Percentiles rank a stretch among this genome's conserved stretches.
Evolutionary conservation across 2,329 filamentous ascomycete genomes (phyloP).

Genomic region (Fusarium xylarioides): DNA sequence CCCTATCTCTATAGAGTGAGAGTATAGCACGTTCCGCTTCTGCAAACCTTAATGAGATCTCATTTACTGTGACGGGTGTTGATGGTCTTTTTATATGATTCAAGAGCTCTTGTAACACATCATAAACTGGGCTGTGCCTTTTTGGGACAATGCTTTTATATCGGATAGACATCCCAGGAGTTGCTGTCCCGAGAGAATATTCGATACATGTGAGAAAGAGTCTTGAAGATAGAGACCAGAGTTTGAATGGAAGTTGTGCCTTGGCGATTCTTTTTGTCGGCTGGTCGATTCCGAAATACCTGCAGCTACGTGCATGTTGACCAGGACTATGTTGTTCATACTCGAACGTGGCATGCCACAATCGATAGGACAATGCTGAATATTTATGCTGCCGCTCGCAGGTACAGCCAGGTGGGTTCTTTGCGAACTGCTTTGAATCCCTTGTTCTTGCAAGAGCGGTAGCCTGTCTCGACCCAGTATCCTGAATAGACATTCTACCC

Average conservation of each 20-base stretch:
- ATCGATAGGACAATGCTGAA: fast-evolving
- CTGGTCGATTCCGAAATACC: not conserved
- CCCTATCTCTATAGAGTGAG: not conserved
- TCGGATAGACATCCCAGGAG: not conserved
- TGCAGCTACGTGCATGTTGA: not conserved
- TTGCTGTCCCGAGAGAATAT: not conserved
- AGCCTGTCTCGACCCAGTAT: fast-evolving
- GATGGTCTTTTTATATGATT: fast-evolving
- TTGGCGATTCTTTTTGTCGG: not conserved
- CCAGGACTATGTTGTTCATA: not conserved
- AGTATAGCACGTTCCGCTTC: not conserved
- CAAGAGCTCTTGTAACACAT: fast-evolving
- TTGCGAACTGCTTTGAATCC: fast-evolving
- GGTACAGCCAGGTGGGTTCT: fast-evolving
- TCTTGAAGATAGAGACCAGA: not conserved
- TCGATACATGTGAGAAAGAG: not conserved
- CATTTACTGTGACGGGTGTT: fast-evolving
- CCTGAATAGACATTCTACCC: not conserved
- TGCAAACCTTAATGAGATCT: fast-evolving
- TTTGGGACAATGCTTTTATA: fast-evolving
- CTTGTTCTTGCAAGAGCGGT: fast-evolving
- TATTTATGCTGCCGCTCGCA: fast-evolving
- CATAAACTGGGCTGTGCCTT: fast-evolving
- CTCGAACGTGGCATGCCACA: fast-evolving
- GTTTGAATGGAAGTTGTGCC: not conserved